phyloP scores from a whole-genome alignment of 139 green algal species.

The Astrephomene gubernaculifera region DNA sequence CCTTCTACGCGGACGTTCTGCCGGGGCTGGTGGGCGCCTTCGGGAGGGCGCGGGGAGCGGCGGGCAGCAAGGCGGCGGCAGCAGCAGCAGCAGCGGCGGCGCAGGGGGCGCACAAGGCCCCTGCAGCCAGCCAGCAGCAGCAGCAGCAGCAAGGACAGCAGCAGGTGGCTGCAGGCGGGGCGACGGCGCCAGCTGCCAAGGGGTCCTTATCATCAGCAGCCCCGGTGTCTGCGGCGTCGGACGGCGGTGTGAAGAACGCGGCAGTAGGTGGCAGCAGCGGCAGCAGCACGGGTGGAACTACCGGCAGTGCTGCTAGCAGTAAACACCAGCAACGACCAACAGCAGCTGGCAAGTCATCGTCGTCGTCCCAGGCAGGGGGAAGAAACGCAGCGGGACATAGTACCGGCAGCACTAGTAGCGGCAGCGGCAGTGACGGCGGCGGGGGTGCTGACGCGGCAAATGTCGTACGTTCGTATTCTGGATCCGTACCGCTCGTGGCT shows the following conservation, averaged over 20 bases:
- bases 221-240: neutral
- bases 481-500: too few relatives aligned
- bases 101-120: neutral
- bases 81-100: neutral
- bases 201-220: neutral
- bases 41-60: neutral
- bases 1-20: constrained; percentile 10
- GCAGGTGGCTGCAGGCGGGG: neutral
- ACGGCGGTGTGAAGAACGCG: neutral
- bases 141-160: neutral
- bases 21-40: too few relatives aligned
- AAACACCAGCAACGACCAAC: constrained; percentile 1
- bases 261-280: neutral
- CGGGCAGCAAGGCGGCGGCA: neutral
- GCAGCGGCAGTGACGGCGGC: too few relatives aligned
- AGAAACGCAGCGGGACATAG: too few relatives aligned
- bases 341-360: too few relatives aligned
- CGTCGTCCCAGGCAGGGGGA: too few relatives aligned
- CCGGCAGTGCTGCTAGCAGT: neutral
- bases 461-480: too few relatives aligned
- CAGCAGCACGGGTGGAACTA: neutral
- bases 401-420: too few relatives aligned
- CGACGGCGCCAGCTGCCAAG: neutral
- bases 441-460: too few relatives aligned
- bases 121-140: neutral